These are phyloP conservation scores for Lasiodiplodia gonubiensis DNA, from an alignment of 2,329 filamentous ascomycete species.

Conservation along the genomic window DNA sequence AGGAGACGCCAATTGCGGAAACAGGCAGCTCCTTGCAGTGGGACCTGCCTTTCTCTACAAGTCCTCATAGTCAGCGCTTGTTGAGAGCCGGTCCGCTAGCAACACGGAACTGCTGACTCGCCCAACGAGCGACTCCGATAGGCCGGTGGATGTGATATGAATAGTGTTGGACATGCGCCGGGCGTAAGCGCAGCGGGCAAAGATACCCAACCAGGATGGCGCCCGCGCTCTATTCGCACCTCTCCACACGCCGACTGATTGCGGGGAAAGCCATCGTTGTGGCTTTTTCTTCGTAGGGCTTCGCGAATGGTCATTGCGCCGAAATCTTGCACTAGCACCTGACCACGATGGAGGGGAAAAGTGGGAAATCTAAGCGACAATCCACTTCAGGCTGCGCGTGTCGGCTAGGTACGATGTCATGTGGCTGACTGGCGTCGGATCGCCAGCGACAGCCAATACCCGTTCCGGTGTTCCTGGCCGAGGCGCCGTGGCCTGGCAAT, in stretches of 20 bases:
- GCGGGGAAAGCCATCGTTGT: slow-evolving; percentile 8
- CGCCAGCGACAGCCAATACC: not conserved
- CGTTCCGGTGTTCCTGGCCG: slow-evolving; percentile 4
- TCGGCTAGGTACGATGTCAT: slow-evolving; percentile 14
- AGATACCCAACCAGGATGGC: not conserved
- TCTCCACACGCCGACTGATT: slow-evolving; percentile 3
- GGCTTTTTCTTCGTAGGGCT: slow-evolving; percentile 4
- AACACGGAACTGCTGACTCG: not conserved
- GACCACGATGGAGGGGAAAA: slow-evolving; percentile 6
- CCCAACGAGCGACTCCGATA: slow-evolving; percentile 2
- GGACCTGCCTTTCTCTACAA: slow-evolving; percentile 18
- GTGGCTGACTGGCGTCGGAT: slow-evolving; percentile 6
- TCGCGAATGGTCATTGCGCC: slow-evolving; percentile 15
- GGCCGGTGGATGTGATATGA: slow-evolving; percentile 6
- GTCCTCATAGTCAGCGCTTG: not conserved
- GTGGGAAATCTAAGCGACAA: not conserved
- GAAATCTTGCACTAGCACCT: slow-evolving; percentile 3
- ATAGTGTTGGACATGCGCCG: slow-evolving; percentile 5
- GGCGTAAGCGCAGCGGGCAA: slow-evolving; percentile 11
- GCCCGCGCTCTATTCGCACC: slow-evolving; percentile 1
- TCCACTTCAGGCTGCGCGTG: not conserved
- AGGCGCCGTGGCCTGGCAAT: not conserved
- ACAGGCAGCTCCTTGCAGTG: not conserved
- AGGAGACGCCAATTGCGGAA: not conserved
- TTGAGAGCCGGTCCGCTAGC: slow-evolving; percentile 14